These are phyloP conservation scores for Aspergillus ostianus DNA, from an alignment of 495 filamentous ascomycete genomes.

Conservation along the genomic window DNA sequence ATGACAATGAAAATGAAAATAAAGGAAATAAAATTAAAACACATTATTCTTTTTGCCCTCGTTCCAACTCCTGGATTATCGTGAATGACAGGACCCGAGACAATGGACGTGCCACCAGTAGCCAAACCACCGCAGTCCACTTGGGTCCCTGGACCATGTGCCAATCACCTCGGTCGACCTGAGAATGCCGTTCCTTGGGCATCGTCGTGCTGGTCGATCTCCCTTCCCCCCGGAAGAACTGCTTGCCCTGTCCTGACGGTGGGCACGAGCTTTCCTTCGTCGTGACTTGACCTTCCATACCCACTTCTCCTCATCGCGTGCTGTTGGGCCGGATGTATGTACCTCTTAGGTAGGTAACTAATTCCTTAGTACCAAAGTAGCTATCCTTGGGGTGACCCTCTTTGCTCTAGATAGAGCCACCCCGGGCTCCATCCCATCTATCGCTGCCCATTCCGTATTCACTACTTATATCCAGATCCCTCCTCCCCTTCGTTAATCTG, in stretches of 20 bases:
- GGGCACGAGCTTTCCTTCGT: conserved; percentile 16
- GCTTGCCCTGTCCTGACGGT: conserved; percentile 8
- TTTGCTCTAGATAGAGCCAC: background rate
- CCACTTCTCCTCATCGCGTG: conserved; percentile 12
- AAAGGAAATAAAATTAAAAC: background rate
- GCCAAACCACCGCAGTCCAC: conserved; percentile 15
- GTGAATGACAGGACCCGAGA: conserved; percentile 29
- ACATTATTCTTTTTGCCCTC: background rate
- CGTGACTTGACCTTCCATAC: conserved; percentile 1
- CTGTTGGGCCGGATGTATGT: conserved; percentile 4
- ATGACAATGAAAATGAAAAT: background rate
- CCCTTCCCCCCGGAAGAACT: conserved; percentile 17
- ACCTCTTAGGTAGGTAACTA: conserved; percentile 1
- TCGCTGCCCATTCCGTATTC: background rate
- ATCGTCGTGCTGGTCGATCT: conserved; percentile 23
- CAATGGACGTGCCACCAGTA: conserved; percentile 25
- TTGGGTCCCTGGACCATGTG: background rate
- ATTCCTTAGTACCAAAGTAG: conserved; percentile 1
- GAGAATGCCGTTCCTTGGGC: conserved; percentile 18
- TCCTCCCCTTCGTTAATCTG: background rate
- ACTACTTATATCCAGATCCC: conserved; percentile 1
- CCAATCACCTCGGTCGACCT: conserved; percentile 4
- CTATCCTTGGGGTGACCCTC: background rate
- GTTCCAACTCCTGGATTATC: conserved; percentile 8
- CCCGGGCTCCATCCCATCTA: background rate